Conservation (phyloP, 1,284 basidiomycete species). For the Leccinum angustisporum region DNA sequence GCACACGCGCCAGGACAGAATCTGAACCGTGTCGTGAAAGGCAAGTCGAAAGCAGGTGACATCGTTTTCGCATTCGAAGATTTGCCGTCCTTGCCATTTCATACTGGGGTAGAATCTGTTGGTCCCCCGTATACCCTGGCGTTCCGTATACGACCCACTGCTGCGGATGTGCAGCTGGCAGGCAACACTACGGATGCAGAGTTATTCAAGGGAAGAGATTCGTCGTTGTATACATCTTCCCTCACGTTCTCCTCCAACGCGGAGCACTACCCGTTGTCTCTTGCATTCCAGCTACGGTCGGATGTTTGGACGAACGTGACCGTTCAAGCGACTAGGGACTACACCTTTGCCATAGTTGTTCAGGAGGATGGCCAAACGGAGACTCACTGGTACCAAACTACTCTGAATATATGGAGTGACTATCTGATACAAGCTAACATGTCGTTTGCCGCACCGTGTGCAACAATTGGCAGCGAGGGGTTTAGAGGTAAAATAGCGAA, state of each 20-base stretch:
- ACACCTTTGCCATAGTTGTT: slow-evolving; percentile 37
- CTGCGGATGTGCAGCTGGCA: slow-evolving; percentile 11
- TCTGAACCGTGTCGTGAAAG: slow-evolving; percentile 34
- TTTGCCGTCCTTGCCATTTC: slow-evolving; percentile 20
- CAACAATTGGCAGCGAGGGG: slow-evolving; percentile 35
- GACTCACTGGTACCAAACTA: slow-evolving; percentile 37
- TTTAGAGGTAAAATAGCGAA: slow-evolving; percentile 34
- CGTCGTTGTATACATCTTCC: slow-evolving; percentile 37
- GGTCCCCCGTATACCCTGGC: slow-evolving; percentile 46
- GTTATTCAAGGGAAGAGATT: slow-evolving; percentile 41
- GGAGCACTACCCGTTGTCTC: slow-evolving; percentile 36
- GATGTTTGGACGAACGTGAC: slow-evolving; percentile 35
- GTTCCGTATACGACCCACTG: slow-evolving; percentile 34
- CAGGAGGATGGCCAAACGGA: slow-evolving; percentile 16
- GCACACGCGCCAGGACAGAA: slow-evolving; percentile 38
- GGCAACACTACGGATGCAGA: slow-evolving; percentile 8
- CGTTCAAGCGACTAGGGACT: slow-evolving; percentile 39
- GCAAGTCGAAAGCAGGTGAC: slow-evolving; percentile 17
- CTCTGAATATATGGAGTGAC: slow-evolving; percentile 42
- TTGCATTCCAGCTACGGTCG: slow-evolving; percentile 32
- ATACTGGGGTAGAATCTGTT: slow-evolving; percentile 38
- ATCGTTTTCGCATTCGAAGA: slow-evolving; percentile 27
- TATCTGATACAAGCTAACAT: slow-evolving; percentile 42
- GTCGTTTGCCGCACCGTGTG: slow-evolving; percentile 46
- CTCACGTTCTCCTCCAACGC: slow-evolving; percentile 42